phyloP scores from a whole-genome alignment of 495 filamentous ascomycete species.

The Trichodelitschia bisporula region DNA sequence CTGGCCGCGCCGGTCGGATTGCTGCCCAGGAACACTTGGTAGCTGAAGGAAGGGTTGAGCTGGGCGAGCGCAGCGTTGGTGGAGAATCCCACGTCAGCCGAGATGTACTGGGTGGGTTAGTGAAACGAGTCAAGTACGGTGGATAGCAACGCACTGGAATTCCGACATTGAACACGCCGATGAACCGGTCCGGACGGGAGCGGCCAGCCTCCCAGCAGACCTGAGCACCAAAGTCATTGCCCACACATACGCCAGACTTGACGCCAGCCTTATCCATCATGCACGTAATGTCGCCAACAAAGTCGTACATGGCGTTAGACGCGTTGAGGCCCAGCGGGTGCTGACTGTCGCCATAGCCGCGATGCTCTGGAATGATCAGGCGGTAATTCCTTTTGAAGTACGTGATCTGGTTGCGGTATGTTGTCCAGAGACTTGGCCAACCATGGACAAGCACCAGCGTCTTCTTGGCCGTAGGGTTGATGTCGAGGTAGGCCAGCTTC shows the following conservation, averaged over 20 bases:
- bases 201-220: neutral
- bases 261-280: neutral
- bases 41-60: neutral
- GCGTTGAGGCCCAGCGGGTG: neutral
- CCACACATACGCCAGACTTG: neutral
- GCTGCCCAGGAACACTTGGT: neutral
- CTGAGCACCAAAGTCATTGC: neutral
- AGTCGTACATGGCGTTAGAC: neutral
- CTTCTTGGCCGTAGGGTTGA: neutral
- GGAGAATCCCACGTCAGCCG: neutral
- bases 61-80: neutral
- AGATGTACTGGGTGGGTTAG: neutral
- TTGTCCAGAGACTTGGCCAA: neutral
- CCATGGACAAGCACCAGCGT: neutral
- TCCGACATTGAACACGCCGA: neutral
- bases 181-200: neutral
- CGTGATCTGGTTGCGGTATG: neutral
- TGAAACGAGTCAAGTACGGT: neutral
- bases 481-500: neutral
- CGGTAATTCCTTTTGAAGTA: neutral
- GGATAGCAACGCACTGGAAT: neutral
- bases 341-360: neutral
- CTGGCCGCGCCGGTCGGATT: neutral
- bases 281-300: neutral
- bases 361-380: neutral